Conservation (phyloP, 805 yeast species). For the Pichia cabralensis region DNA sequence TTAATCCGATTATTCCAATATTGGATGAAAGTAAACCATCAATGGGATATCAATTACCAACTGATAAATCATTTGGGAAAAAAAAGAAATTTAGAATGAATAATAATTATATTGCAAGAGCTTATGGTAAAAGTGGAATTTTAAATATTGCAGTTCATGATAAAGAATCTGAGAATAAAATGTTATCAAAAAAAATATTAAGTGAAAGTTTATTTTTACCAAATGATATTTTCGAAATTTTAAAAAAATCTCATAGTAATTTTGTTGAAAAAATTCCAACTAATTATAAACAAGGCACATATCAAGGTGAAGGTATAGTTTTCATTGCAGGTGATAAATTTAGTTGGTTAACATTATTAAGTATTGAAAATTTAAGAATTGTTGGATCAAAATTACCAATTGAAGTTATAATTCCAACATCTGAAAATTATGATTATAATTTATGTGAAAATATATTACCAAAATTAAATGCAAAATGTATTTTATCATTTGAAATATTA, state of each 20-base stretch:
- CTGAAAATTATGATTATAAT: constrained; percentile 30
- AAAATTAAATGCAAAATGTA: constrained; percentile 47
- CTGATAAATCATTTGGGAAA: constrained; percentile 1
- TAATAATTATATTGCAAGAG: constrained; percentile 8
- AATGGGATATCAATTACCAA: constrained; percentile 15
- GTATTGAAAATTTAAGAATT: constrained; percentile 38
- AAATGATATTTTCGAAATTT: constrained; percentile 30
- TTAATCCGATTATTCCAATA: constrained; percentile 4
- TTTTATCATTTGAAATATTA: constrained; percentile 39
- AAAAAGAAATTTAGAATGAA: constrained; percentile 1
- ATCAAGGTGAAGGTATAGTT: constrained; percentile 50
- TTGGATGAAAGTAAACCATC: constrained; percentile 8
- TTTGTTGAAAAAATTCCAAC: constrained; percentile 33
- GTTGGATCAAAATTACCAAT: constrained; percentile 39
- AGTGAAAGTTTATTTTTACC: constrained; percentile 39
- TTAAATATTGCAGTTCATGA: constrained; percentile 25
- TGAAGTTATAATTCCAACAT: constrained; percentile 33
- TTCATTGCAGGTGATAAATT: constrained; percentile 70
- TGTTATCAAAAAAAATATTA: constrained; percentile 45
- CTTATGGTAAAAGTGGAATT: constrained; percentile 21
- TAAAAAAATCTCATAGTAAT: constrained; percentile 37
- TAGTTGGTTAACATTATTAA: constrained; percentile 50
- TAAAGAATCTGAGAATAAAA: constrained; percentile 19
- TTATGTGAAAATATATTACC: constrained; percentile 33
- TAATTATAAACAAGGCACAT: constrained; percentile 23